phyloP scores from a whole-genome alignment of 768 basidiomycete genomes.

The Boletus rex-veris region DNA sequence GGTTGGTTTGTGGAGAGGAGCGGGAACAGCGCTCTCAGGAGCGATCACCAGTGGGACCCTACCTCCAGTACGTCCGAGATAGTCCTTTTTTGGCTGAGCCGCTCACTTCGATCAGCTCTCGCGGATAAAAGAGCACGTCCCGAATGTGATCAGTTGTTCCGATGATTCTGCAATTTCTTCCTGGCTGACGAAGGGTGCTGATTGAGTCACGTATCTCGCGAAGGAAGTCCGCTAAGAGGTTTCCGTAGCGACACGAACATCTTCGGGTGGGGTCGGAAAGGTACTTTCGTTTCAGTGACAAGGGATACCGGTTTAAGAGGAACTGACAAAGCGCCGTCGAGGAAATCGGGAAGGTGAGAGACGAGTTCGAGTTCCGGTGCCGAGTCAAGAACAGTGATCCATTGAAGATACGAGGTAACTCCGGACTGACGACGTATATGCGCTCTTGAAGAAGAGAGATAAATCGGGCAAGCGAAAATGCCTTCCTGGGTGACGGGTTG shows the following conservation, averaged over 20 bases:
- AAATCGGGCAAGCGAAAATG: slow-evolving; percentile 92
- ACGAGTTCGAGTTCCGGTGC: slow-evolving; percentile 96
- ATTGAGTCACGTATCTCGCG: slow-evolving; percentile 82
- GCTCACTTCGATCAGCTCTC: slow-evolving; percentile 43
- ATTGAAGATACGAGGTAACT: slow-evolving; percentile 86
- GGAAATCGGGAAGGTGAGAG: slow-evolving; percentile 89
- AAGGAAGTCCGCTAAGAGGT: slow-evolving; percentile 83
- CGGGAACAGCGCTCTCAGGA: too few species aligned
- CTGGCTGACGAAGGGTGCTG: slow-evolving; percentile 64
- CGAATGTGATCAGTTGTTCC: slow-evolving; percentile 45
- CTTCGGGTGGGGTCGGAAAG: slow-evolving; percentile 90
- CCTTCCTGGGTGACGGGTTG: slow-evolving; percentile 51
- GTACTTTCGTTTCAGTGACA: slow-evolving; percentile 51
- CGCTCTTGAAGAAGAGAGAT: slow-evolving; percentile 91
- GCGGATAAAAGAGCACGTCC: slow-evolving; percentile 55
- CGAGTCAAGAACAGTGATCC: slow-evolving; percentile 94
- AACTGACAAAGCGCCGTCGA: slow-evolving; percentile 82
- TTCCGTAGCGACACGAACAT: slow-evolving; percentile 91
- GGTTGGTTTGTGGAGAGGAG: too few species aligned
- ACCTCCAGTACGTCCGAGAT: slow-evolving; percentile 66
- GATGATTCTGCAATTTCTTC: slow-evolving; percentile 48
- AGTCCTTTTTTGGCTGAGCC: slow-evolving; percentile 41
- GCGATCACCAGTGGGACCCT: slow-evolving; percentile 9
- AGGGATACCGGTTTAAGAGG: neutral
- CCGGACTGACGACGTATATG: slow-evolving; percentile 93